phyloP scores from a whole-genome alignment of 371 early-diverging fungal species.

The Rhizomucor miehei region DNA sequence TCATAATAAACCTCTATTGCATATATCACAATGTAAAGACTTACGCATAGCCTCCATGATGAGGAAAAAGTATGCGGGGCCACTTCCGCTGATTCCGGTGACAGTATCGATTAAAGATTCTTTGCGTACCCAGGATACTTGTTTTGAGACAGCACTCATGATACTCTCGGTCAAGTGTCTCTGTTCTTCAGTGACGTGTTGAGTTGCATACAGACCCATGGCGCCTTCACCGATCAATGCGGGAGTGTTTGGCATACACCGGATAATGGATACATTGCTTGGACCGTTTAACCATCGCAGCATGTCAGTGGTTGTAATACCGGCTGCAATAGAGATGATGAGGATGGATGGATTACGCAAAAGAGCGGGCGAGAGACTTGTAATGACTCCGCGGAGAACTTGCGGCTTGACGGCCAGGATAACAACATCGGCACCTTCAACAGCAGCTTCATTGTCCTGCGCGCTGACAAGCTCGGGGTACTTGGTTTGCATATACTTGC shows the following conservation, averaged over 20 bases:
- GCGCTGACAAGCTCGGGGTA: constrained; percentile 52
- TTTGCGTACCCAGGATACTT: constrained; percentile 75
- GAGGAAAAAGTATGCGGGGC: constrained; percentile 94
- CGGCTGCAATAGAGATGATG: constrained; percentile 89
- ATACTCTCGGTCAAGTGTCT: constrained; percentile 63
- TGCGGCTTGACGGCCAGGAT: constrained; percentile 92
- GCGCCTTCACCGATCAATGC: constrained; percentile 86
- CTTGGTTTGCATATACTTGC: constrained; percentile 60
- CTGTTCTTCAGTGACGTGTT: constrained; percentile 56
- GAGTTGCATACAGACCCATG: constrained; percentile 78
- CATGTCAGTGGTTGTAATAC: constrained; percentile 76
- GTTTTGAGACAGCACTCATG: constrained; percentile 70
- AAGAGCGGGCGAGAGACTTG: constrained; percentile 45
- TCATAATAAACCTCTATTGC: no score
- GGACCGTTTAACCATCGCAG: constrained; percentile 62
- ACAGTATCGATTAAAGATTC: constrained; percentile 85
- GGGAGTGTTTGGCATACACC: constrained; percentile 96
- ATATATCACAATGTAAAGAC: constrained; percentile 1
- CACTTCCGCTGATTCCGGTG: constrained; percentile 84
- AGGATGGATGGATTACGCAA: constrained; percentile 33
- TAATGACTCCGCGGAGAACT: constrained; percentile 71
- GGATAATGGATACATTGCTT: constrained; percentile 59
- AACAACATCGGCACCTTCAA: constrained; percentile 68
- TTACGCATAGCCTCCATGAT: constrained; percentile 83
- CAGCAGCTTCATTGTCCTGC: constrained; percentile 41